These are phyloP conservation scores for Dryadomyces quercus-mongolicae DNA, from an alignment of 2,329 filamentous ascomycete species.

Conservation along the genomic window DNA sequence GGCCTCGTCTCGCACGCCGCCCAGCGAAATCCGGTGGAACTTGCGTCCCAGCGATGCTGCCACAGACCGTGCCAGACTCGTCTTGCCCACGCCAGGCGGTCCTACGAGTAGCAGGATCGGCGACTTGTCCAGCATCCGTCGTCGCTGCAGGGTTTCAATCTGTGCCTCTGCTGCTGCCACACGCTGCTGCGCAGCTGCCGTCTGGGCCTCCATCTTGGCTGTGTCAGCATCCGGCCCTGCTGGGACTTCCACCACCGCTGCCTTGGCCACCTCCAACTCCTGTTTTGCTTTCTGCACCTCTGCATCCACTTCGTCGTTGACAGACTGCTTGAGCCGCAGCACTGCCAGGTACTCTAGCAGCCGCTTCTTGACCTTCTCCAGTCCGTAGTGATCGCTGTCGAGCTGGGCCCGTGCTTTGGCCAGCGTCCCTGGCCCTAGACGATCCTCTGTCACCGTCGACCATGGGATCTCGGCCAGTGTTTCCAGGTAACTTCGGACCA, in stretches of 20 bases:
- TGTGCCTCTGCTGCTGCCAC: not conserved
- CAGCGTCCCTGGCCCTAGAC: conserved; percentile 70
- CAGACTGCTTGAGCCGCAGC: conserved; percentile 84
- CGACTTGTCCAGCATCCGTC: conserved; percentile 85
- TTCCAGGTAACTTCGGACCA: conserved; percentile 86
- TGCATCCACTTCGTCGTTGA: conserved; percentile 71
- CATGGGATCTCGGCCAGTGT: conserved; percentile 91
- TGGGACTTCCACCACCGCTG: conserved; percentile 24
- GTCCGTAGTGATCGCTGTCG: conserved; percentile 89
- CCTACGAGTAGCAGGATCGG: conserved; percentile 89
- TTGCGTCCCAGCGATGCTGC: conserved; percentile 86
- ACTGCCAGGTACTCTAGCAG: conserved; percentile 92
- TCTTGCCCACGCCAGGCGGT: conserved; percentile 92
- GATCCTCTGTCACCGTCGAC: conserved; percentile 73
- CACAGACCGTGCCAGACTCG: conserved; percentile 84
- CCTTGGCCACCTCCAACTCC: conserved; percentile 31
- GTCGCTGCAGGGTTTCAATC: conserved; percentile 63
- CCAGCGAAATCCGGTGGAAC: conserved; percentile 93
- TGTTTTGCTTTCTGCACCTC: conserved; percentile 60
- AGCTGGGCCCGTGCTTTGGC: conserved; percentile 74
- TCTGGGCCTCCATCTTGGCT: not conserved
- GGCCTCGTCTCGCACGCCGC: conserved; percentile 89
- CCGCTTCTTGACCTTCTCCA: conserved; percentile 95
- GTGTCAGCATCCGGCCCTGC: not conserved
- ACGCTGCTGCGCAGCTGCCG: not conserved